Evolutionary conservation across 2,329 filamentous ascomycete genomes (phyloP), one percentile per base, ranked within the genome.

Genomic region (Trichophyton benhamiae): DNA sequence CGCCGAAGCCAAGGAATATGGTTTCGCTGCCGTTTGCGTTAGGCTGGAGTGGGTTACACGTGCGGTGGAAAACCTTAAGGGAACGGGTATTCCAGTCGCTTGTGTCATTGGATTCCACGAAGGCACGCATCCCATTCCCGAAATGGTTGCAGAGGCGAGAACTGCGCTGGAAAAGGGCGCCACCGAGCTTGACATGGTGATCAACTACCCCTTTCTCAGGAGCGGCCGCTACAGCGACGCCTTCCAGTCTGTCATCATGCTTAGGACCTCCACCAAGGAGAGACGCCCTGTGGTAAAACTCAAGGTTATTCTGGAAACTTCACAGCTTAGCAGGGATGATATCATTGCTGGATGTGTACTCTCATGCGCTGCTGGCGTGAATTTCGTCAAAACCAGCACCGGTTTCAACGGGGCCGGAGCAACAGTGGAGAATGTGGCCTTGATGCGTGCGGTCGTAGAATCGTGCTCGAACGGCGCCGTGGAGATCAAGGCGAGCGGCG

Each of bases 51-150:
- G 77, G 68, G 82, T 85, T n/a, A 65, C 74, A 25, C 78, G 75
- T 61, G 80, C 80, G 57, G 75, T 77, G 17, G 66, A 75, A 48
- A 77, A 79, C 60, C 75, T 85, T 41, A 66, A 70, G 22, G 76
- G 75, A 57, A 76, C 76, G 6, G 68, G 69, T 4, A 77, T 82
- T n/a, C 73, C 74, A 25, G 77, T 84, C 20, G 80, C 82, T 52
- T 82, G 80, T 65, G 83, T 85, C 4, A 76, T 85, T 8, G 82
- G 80, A 22, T 85, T 85, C 68, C 83, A 80, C 60, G 81, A 84
- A 67, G 83, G 83, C 11, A 83, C 80, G 0, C 73, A 82, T 63
- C 72, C 78, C 57, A 79, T 80, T 0, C 68, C 73, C 2, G 71
- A 75, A 36, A 84, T 83, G 68, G 71, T 79, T n/a, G 69, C 68